Conservation (phyloP, 176 grass and related monocot species). For the Aechmea fasciata region DNA sequence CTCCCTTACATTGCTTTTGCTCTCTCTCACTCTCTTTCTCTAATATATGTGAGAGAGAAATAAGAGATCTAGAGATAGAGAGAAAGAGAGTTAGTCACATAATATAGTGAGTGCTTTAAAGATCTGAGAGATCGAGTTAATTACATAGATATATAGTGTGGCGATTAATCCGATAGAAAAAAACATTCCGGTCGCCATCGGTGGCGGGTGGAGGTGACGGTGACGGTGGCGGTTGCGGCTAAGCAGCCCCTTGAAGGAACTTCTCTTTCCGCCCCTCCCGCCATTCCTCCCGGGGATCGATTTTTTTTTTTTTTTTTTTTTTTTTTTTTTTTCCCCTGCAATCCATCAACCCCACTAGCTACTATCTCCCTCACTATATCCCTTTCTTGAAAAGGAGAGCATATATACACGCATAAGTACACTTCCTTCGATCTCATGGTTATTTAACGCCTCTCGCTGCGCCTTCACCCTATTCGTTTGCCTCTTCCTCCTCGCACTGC, state of each 20-base stretch:
- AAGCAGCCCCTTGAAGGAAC: conserved; percentile 51
- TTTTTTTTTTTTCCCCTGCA: conserved; percentile 46
- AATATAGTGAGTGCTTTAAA: too few relatives aligned
- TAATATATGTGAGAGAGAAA: background rate
- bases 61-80: background rate
- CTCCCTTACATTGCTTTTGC: conserved; percentile 4
- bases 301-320: conserved; percentile 22
- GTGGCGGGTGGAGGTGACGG: conserved; percentile 64
- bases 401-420: background rate
- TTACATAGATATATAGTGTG: too few relatives aligned
- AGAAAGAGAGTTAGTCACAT: background rate
- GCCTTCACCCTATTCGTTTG: conserved; percentile 15
- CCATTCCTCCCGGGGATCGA: conserved; percentile 40
- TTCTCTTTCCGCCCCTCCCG: conserved; percentile 31
- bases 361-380: conserved; percentile 16
- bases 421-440: background rate
- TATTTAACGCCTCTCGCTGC: conserved; percentile 27
- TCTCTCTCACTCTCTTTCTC: background rate
- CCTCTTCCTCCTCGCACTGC: too few relatives aligned
- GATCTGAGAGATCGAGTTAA: too few relatives aligned
- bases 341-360: conserved; percentile 67
- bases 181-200: conserved; percentile 46
- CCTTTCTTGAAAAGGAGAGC: conserved; percentile 17
- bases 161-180: background rate
- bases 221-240: conserved; percentile 39